phyloP scores from a whole-genome alignment of 2,329 filamentous ascomycete genomes.

The Fusarium transvaalense region DNA sequence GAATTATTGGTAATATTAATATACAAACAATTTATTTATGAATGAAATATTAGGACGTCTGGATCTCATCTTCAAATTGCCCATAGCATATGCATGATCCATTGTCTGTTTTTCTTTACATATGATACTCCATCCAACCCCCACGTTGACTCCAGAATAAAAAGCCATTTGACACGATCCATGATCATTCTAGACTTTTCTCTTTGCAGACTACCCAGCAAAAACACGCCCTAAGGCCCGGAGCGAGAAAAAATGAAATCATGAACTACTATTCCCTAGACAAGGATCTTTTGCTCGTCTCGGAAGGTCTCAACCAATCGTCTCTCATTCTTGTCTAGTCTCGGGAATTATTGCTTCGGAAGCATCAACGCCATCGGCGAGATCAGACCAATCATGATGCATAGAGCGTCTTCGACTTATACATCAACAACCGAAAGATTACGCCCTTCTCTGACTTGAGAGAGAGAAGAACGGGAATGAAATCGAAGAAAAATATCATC shows the following conservation, averaged over 20 bases:
- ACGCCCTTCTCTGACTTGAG: conserved; percentile 12
- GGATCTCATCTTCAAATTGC: not conserved
- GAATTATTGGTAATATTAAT: not conserved
- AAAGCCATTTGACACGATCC: not conserved
- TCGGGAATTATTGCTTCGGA: not conserved
- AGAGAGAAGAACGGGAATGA: not conserved
- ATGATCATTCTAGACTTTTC: conserved; percentile 14
- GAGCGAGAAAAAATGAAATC: conserved; percentile 1
- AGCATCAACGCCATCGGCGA: conserved; percentile 16
- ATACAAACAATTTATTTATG: not conserved
- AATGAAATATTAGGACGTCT: not conserved
- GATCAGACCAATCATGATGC: conserved; percentile 26
- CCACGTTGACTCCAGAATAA: conserved; percentile 4
- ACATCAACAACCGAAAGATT: conserved; percentile 20
- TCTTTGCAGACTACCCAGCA: not conserved
- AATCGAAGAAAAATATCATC: not conserved
- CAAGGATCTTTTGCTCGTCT: not conserved
- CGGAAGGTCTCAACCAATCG: conserved; percentile 1
- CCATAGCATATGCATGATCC: not conserved
- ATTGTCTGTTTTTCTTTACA: not conserved
- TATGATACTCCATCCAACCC: not conserved
- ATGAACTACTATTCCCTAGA: not conserved
- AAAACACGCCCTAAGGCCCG: not conserved
- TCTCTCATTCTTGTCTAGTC: not conserved
- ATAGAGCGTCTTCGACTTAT: not conserved